Evolutionary conservation across 306 rosid species (phyloP), one percentile per base, ranked within the genome.

Genomic region (Hippophae tibetana): DNA sequence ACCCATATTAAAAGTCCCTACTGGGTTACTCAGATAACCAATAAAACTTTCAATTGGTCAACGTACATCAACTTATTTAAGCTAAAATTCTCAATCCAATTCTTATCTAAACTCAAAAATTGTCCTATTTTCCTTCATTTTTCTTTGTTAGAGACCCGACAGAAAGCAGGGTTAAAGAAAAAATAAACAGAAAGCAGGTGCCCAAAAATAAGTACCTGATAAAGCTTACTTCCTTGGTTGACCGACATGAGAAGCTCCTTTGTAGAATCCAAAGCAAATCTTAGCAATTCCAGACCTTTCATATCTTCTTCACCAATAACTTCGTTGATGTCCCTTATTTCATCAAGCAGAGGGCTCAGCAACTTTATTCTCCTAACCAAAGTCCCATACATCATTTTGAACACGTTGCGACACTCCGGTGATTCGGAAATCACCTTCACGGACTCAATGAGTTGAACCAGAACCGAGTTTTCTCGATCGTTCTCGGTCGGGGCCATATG

Each of bases 261-360:
- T 55, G 95, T 78, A 31, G 86, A 86, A 82, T 75, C 84, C 89
- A 93, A 70, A 72, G 86, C 85, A 75, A 66, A 52, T 47, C 69
- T 74, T 11, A 93, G 76, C 75, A 80, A 73, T 58, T 85, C 86
- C 64, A 93, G 82, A 56, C 73, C 80, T 59, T 63, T 13, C 70
- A 86, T 45, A 11, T 69, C 85, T 25, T 75, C 83, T 18, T 73
- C 85, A 10, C 72, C 69, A 31, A 93, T 70, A 58, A 18, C 23
- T 23, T 68, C 74, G 56, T 76, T 81, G 58, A 74, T 63, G 42
- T 88, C 99, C 66, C 80, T 93, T 78, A 88, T 72, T 65, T 93
- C 99, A 75, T 93, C 97, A 60, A 93, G 82, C 74, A 93, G 26
- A 70, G 99, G 99, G 48, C 97, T 84, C 82, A 93, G 58, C 1